These are phyloP conservation scores for Xylariaceae sp. DNA, from an alignment of 2,329 filamentous ascomycete species.

Conservation along the genomic window DNA sequence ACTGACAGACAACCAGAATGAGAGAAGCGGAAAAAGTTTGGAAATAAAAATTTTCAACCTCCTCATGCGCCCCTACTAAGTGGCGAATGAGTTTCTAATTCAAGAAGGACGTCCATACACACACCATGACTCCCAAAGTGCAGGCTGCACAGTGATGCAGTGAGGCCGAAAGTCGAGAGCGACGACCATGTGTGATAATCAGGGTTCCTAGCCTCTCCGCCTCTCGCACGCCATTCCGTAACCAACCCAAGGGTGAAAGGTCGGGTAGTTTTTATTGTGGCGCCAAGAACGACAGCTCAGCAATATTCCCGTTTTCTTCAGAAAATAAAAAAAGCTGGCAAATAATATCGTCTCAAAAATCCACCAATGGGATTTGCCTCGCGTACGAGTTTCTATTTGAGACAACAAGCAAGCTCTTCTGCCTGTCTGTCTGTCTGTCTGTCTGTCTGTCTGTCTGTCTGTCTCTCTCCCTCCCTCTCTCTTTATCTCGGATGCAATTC, in stretches of 20 bases:
- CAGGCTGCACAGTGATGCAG: slow-evolving; percentile 13
- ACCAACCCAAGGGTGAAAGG: background rate
- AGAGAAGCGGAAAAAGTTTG: background rate
- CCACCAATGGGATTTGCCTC: slow-evolving; percentile 8
- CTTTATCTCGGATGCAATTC: background rate
- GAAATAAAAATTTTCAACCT: slow-evolving; percentile 7
- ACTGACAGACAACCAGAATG: background rate
- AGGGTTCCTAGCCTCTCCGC: slow-evolving; percentile 8
- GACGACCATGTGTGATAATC: background rate
- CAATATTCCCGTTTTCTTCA: background rate
- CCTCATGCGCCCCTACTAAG: background rate
- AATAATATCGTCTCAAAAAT: slow-evolving; percentile 11
- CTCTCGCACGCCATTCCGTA: background rate
- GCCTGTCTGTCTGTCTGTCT: background rate
- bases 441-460: too few species aligned
- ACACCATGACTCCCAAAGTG: background rate
- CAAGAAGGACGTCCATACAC: background rate
- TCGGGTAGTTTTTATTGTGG: background rate
- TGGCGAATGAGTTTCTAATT: slow-evolving; percentile 12
- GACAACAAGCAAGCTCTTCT: slow-evolving; percentile 10
- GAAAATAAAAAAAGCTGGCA: background rate
- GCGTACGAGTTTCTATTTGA: slow-evolving; percentile 16
- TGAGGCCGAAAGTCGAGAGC: slow-evolving; percentile 4
- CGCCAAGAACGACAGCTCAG: background rate
- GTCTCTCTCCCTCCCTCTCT: background rate